Base-by-base conservation (phyloP, 2,329 filamentous ascomycete species). In the Chrysoporthe puriensis region DNA sequence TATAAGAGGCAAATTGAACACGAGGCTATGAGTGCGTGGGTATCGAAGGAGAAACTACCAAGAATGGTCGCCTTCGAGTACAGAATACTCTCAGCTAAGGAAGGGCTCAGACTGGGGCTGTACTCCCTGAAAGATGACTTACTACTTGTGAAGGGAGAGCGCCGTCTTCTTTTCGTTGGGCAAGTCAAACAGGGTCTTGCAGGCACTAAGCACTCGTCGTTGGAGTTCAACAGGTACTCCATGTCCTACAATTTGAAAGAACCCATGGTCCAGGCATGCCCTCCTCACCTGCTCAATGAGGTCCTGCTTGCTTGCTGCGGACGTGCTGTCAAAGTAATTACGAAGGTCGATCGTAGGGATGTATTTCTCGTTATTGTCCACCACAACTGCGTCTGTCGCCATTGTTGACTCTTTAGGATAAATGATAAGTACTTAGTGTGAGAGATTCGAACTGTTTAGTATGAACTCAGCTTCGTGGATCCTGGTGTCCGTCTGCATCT, bases 101-200 rank as follows among this genome's bases (percentile, higher is more conserved):
- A 18, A 18, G 1, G 44, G 18, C 4, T 46, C 14, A 18, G 4
- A 18, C 4, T 46, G 1, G 14, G 16, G 16, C 14, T 16, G 16
- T 4, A n/a, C 18, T 46, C 44, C 18, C 7, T 18, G 4, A 46
- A 46, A 2, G 5, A 18, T 46, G 16, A 46, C 44, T 46, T 46
- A 46, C 44, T 46, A 46, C 44, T 46, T 46, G 44, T 46, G 44
- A 46, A 46, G 44, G 44, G 44, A 46, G 44, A 54, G 50, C n/a
- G 26, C n/a, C 50, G 21, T 32, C 50, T 54, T 54, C n/a, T 32
- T 21, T 11, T 21, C 26, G 5, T 54, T 21, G n/a, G 50, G 50
- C n/a, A 54, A 32, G 21, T 54, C 50, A 32, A 54, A 54, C 18
- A 54, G 21, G 21, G 50, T 54, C 21, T 54, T 54, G 50, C 50